Evolutionary conservation across 345 rosid genomes (phyloP).

Genomic region (Gossypium bickii): DNA sequence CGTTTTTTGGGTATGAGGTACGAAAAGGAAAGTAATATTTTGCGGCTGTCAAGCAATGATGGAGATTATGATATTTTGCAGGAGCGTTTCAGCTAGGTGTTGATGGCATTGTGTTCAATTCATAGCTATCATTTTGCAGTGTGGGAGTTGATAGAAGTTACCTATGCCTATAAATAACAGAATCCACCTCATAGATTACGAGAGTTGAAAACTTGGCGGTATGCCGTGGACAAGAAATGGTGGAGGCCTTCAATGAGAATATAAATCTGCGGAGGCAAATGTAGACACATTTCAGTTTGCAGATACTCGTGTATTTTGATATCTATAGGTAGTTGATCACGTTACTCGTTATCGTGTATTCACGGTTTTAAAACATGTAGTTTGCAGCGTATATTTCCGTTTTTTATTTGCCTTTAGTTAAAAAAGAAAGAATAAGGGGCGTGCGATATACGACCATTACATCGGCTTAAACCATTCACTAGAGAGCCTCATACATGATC

Average conservation of each 20-base stretch:
- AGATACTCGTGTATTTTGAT: background rate
- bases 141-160: background rate
- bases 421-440: too few relatives aligned
- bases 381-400: too few relatives aligned
- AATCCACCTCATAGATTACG: background rate
- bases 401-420: too few relatives aligned
- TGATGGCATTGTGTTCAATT: background rate
- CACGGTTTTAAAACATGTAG: too few relatives aligned
- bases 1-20: background rate
- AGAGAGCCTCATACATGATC: too few relatives aligned
- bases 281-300: background rate
- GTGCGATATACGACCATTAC: too few relatives aligned
- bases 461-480: too few relatives aligned
- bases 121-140: background rate
- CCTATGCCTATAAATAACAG: background rate
- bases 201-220: background rate
- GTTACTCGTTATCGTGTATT: background rate
- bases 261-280: background rate
- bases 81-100: conserved; percentile 7
- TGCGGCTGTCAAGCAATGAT: background rate
- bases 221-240: too few relatives aligned
- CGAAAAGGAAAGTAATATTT: background rate
- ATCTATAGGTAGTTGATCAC: background rate
- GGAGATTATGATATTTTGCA: background rate
- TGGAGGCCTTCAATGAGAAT: background rate